Percentiles rank a stretch among this genome's conserved stretches.
Conservation (phyloP, 2,329 filamentous ascomycete species). For the Dryadomyces quercus-mongolicae region DNA sequence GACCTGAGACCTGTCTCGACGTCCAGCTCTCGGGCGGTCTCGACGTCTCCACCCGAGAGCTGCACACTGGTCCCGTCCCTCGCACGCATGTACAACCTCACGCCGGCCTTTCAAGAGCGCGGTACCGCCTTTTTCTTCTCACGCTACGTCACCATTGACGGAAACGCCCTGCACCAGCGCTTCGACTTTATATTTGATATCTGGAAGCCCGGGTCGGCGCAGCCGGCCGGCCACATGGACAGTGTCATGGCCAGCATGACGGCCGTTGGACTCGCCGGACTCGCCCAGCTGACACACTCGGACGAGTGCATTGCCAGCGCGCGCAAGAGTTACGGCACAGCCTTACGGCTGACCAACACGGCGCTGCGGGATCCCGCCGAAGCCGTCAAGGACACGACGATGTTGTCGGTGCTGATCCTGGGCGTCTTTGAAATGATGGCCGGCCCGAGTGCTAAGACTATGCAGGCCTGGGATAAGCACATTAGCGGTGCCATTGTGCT, state of each 20-base stretch:
- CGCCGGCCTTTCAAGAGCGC: conserved; percentile 26
- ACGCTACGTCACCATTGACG: conserved; percentile 34
- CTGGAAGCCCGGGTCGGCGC: conserved; percentile 30
- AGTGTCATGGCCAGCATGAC: conserved; percentile 39
- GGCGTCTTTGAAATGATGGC: conserved; percentile 43
- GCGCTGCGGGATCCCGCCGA: conserved; percentile 33
- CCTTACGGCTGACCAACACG: conserved; percentile 36
- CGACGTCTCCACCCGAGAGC: conserved; percentile 20
- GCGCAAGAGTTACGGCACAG: conserved; percentile 36
- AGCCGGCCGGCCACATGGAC: conserved; percentile 24
- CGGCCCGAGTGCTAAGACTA: conserved; percentile 30
- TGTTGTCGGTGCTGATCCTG: conserved; percentile 40
- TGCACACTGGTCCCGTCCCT: conserved; percentile 19
- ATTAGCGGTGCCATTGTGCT: conserved; percentile 39
- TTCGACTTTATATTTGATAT: conserved; percentile 42
- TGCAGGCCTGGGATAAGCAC: conserved; percentile 40
- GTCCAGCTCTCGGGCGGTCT: neutral
- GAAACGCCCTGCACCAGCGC: conserved; percentile 32
- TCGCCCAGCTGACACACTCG: conserved; percentile 32
- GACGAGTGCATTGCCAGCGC: conserved; percentile 32
- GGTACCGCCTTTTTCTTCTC: conserved; percentile 39
- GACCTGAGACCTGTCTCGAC: no score
- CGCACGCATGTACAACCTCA: conserved; percentile 20
- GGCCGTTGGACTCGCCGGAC: conserved; percentile 40
- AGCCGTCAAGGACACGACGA: conserved; percentile 35